phyloP scores from a whole-genome alignment of 2,329 filamentous ascomycete species.

The Fusarium brevicatenulatum region DNA sequence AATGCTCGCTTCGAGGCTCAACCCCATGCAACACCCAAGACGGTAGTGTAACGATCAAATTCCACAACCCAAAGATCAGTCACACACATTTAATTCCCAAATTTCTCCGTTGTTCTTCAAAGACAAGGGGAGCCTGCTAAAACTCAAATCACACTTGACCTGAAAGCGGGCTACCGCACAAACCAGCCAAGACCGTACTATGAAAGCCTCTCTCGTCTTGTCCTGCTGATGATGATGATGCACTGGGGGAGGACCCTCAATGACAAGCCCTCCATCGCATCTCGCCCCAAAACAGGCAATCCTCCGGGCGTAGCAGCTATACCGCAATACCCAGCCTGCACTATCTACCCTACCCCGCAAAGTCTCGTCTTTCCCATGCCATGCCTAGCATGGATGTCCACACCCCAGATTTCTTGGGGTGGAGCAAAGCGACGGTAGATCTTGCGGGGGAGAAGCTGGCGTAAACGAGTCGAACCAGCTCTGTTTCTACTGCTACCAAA shows the following conservation, averaged over 20 bases:
- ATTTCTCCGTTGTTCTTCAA: neutral
- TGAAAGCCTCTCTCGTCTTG: conserved; percentile 2
- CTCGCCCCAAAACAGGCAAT: conserved; percentile 39
- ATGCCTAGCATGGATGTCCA: neutral
- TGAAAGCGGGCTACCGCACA: neutral
- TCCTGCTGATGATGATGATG: conserved; percentile 33
- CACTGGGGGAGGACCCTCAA: neutral
- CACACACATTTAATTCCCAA: neutral
- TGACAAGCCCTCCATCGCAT: conserved; percentile 36
- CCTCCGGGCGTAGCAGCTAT: conserved; percentile 35
- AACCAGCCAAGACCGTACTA: conserved; percentile 21
- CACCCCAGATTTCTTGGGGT: conserved; percentile 27
- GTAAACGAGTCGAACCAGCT: neutral
- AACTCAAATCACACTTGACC: neutral
- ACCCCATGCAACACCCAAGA: conserved; percentile 27
- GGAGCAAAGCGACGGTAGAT: conserved; percentile 33
- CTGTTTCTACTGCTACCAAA: neutral
- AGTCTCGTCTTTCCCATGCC: conserved; percentile 29
- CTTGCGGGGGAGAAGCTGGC: conserved; percentile 38
- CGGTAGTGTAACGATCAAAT: conserved; percentile 18
- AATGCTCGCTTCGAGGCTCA: conserved; percentile 34
- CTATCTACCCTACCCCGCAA: conserved; percentile 38
- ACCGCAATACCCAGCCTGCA: neutral
- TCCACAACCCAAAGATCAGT: neutral
- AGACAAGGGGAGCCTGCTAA: neutral